Conservation (phyloP, 768 basidiomycete genomes). For the Hypholoma fasciculare region DNA sequence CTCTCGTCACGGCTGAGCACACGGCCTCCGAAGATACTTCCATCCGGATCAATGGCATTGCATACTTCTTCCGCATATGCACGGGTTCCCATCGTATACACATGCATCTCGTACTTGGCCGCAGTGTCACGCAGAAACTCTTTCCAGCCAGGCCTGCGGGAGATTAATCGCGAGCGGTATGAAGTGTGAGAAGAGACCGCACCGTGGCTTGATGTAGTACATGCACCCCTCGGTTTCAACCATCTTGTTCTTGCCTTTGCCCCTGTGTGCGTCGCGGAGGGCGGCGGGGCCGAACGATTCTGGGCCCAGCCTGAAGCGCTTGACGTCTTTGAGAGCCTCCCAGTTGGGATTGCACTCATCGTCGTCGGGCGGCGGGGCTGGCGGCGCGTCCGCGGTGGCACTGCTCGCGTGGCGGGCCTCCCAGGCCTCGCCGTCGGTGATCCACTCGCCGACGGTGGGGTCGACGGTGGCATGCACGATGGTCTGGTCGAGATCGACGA, state of each 20-base stretch:
- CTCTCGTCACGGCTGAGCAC: constrained; percentile 94
- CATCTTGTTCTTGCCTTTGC: constrained; percentile 60
- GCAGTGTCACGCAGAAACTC: constrained; percentile 75
- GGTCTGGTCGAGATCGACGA: constrained; percentile 98
- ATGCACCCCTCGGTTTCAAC: constrained; percentile 83
- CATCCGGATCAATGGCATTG: constrained; percentile 88
- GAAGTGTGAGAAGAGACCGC: constrained; percentile 23
- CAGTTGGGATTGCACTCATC: constrained; percentile 90
- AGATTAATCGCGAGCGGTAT: constrained; percentile 6
- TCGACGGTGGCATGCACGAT: constrained; percentile 99
- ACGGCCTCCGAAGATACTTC: constrained; percentile 81
- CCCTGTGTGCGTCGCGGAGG: constrained; percentile 34
- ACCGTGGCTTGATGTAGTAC: constrained; percentile 99
- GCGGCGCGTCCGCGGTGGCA: constrained; percentile 27
- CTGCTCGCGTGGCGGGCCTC: constrained; percentile 57
- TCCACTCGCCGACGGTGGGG: constrained; percentile 98
- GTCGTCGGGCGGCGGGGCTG: constrained; percentile 27
- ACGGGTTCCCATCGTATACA: constrained; percentile 99
- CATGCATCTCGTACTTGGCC: constrained; percentile 94
- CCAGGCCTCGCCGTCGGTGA: constrained; percentile 81
- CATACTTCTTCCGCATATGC: constrained; percentile 97
- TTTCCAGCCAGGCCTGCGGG: constrained; percentile 72
- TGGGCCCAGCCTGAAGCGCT: constrained; percentile 84
- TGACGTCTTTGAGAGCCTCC: constrained; percentile 88
- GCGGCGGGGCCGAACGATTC: constrained; percentile 59